Base-by-base conservation (phyloP, 352 stramenopile genomes). In the Phytophthora cryptogea region DNA sequence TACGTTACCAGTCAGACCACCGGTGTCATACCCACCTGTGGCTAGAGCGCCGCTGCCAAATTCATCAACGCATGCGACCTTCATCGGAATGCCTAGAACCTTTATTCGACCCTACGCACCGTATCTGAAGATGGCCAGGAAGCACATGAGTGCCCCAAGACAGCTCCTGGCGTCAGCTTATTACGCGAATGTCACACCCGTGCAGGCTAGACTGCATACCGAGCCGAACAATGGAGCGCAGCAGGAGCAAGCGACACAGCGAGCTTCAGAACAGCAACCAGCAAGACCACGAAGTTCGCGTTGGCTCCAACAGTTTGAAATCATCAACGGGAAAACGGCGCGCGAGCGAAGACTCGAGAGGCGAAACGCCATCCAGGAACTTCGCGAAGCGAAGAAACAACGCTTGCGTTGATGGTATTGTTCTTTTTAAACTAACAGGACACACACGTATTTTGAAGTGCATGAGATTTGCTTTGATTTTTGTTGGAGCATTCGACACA, bases 301-400 rank as follows among this genome's bases (percentile, higher is more conserved):
- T 10, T 64, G 54, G 54, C 14, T 59, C 2, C 14, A 56, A 20
- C 53, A 68, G 52, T 68, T 64, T 36, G 60, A 64, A 35, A 9
- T 68, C 28, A 16, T 68, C 6, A 27, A 68, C 43, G 60, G 60
- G 6, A 64, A 68, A 40, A 59, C 54, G 31, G 20, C 23, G 10
- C 46, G 40, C 39, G 60, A 64, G 40, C 47, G 60, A 11, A 54
- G 60, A 23, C 28, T 68, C 8, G 54, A 64, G 28, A 26, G 31
- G 14, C 61, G 54, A 5, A 50, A 51, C 10, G 16, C 39, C 16
- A 42, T 26, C 7, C 44, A 50, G 5, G 36, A 65, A 27, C 28
- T 9, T 3, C 37, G 33, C 14, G 11, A 51, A 20, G 54, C 55
- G 23, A 56, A 51, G 17, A 47, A 51, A 16, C 33, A 13, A 23